Conservation (phyloP, 2,329 filamentous ascomycete species). For the Rhynchosporium secalis region DNA sequence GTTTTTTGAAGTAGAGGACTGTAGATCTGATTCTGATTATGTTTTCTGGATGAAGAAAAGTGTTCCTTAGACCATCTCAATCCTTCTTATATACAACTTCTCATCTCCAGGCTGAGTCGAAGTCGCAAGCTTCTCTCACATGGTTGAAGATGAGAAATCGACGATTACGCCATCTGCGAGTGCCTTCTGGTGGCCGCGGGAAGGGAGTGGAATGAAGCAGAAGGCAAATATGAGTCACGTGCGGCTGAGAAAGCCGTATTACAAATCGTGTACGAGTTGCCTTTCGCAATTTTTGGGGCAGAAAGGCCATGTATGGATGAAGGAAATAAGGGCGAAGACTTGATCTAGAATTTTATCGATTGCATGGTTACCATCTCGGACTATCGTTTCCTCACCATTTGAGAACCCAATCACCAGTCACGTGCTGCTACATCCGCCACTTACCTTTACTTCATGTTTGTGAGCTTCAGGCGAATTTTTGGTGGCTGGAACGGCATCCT, state of each 20-base stretch:
- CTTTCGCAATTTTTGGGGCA: neutral
- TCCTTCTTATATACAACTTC: constrained; percentile 28
- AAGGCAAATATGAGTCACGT: constrained; percentile 1
- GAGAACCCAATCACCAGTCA: neutral
- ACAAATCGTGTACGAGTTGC: constrained; percentile 43
- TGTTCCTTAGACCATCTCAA: constrained; percentile 11
- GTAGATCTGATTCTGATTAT: constrained; percentile 15
- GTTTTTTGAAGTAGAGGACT: neutral
- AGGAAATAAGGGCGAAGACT: neutral
- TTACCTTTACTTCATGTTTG: neutral
- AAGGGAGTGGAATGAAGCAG: constrained; percentile 24
- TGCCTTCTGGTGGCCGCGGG: constrained; percentile 28
- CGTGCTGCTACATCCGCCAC: neutral
- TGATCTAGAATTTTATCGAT: neutral
- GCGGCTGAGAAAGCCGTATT: constrained; percentile 15
- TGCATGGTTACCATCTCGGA: too few relatives aligned
- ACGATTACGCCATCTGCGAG: constrained; percentile 25
- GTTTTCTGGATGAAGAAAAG: constrained; percentile 34
- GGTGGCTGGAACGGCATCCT: neutral
- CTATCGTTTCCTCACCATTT: too few relatives aligned
- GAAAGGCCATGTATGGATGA: neutral
- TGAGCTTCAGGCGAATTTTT: neutral
- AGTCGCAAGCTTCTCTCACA: constrained; percentile 25
- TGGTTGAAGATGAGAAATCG: constrained; percentile 28
- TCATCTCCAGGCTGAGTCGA: constrained; percentile 25